Conservation (phyloP, 2,329 filamentous ascomycete species). For the Phaeomoniella chlamydospora region DNA sequence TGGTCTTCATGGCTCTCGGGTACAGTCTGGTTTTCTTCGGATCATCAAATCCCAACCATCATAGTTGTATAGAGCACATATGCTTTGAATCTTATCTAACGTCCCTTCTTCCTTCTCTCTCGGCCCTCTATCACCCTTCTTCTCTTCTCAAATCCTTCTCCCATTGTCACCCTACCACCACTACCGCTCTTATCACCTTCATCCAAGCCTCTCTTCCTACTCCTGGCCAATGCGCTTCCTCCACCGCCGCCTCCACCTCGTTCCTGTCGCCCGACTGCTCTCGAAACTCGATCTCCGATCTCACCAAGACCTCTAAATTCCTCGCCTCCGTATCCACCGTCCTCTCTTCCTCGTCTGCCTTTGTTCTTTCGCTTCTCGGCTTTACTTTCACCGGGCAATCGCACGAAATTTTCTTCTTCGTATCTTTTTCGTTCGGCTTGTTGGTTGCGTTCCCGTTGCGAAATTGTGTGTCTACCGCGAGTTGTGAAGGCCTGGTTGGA, state of each 20-base stretch:
- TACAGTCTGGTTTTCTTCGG: no score
- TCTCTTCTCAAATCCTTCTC: constrained; percentile 60
- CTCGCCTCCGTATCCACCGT: constrained; percentile 68
- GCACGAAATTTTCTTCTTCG: constrained; percentile 84
- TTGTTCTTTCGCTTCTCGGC: constrained; percentile 59
- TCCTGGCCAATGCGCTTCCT: constrained; percentile 55
- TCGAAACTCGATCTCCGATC: constrained; percentile 73
- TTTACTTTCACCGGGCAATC: constrained; percentile 74
- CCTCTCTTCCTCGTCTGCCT: constrained; percentile 24
- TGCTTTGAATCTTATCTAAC: background rate
- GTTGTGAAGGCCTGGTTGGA: constrained; percentile 57
- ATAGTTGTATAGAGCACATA: background rate
- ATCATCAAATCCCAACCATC: no score
- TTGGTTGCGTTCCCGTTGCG: constrained; percentile 52
- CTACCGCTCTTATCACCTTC: constrained; percentile 57
- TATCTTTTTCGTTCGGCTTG: constrained; percentile 72
- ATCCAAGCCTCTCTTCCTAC: constrained; percentile 54
- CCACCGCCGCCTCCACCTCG: constrained; percentile 39
- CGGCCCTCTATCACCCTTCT: constrained; percentile 29
- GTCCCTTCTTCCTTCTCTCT: constrained; percentile 8
- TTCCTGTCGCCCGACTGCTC: constrained; percentile 59
- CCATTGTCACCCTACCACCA: constrained; percentile 49
- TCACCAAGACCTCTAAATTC: constrained; percentile 81
- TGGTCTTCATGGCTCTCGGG: no score
- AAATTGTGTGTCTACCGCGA: constrained; percentile 67